Evolutionary conservation across 1,284 basidiomycete species (phyloP).

Genomic region (Apiotrichum brassicae): DNA sequence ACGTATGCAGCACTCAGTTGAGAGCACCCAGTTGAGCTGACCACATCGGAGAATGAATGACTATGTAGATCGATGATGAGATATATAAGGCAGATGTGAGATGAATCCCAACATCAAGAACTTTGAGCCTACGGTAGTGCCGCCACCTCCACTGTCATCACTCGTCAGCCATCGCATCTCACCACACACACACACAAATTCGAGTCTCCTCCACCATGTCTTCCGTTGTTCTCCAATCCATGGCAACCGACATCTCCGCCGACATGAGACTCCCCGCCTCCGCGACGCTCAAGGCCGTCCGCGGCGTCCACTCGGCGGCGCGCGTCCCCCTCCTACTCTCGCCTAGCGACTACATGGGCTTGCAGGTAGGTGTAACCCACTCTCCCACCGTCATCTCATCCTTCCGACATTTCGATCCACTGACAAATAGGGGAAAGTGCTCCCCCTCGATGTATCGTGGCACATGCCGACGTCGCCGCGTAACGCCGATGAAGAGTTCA

Average conservation of each 20-base stretch:
- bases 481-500: slow-evolving; percentile 38
- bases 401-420: no score
- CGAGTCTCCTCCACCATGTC: neutral
- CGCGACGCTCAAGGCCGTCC: neutral
- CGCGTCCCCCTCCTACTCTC: slow-evolving; percentile 34
- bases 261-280: neutral
- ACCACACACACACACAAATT: no score
- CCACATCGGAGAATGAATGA: no score
- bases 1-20: no score
- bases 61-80: no score
- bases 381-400: no score
- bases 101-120: no score
- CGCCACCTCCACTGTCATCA: no score
- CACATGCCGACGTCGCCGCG: slow-evolving; percentile 47
- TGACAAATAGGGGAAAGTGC: slow-evolving; percentile 6
- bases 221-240: neutral
- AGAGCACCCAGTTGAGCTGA: no score
- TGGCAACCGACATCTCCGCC: neutral
- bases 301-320: neutral
- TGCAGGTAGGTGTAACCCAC: slow-evolving; percentile 11
- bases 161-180: no score
- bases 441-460: slow-evolving; percentile 45
- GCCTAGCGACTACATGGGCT: slow-evolving; percentile 29
- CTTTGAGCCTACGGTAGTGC: no score
- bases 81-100: no score